Conservation (phyloP, 2,329 filamentous ascomycete genomes). For the Pseudogymnoascus sp. region DNA sequence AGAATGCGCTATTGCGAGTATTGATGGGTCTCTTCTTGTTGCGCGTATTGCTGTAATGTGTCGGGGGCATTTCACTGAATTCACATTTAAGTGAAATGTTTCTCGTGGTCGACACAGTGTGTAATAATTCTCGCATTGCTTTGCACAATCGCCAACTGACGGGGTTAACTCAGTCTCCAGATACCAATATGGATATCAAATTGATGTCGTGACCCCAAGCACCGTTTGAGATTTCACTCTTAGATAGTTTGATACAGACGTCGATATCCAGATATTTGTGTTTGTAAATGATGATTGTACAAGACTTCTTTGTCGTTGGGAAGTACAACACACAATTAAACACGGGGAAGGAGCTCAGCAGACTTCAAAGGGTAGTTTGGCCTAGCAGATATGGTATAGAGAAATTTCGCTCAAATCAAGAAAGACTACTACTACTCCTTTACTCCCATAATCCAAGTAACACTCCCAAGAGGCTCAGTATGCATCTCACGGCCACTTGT, state of each 20-base stretch:
- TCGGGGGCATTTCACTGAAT: not conserved
- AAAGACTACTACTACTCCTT: slow-evolving; percentile 20
- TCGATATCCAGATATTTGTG: not conserved
- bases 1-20: not conserved
- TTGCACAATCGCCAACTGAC: not conserved
- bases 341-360: not conserved
- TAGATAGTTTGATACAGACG: not conserved
- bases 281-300: not conserved
- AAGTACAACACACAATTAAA: not conserved
- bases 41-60: not conserved
- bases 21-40: not conserved
- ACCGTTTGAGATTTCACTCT: not conserved
- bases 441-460: slow-evolving; percentile 38
- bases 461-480: slow-evolving; percentile 41
- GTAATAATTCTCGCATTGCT: not conserved
- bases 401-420: not conserved
- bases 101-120: not conserved
- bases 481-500: slow-evolving; percentile 34
- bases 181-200: not conserved
- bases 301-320: not conserved
- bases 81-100: slow-evolving; percentile 1
- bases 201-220: not conserved
- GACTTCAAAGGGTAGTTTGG: not conserved
- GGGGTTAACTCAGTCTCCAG: not conserved
- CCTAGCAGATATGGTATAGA: not conserved